Percentiles rank a stretch among this genome's conserved stretches.
Conservation (phyloP, 768 basidiomycete genomes). For the Sarcomyxa edulis region DNA sequence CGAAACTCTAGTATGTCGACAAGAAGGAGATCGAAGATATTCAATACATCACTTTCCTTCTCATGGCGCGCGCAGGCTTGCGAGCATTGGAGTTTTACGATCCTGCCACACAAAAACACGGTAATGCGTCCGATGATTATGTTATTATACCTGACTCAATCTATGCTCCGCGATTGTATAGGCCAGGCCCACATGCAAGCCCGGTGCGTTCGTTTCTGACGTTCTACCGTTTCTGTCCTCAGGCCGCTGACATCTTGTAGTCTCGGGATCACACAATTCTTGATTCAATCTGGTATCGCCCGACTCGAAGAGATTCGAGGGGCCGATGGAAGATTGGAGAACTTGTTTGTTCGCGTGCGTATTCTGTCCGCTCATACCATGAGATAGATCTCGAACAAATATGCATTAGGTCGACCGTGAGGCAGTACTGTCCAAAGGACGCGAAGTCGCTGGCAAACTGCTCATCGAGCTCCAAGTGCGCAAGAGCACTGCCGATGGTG, state of each 20-base stretch:
- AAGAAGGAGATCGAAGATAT: slow-evolving; percentile 70
- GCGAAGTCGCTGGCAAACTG: slow-evolving; percentile 64
- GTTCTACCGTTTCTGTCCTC: background rate
- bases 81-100: slow-evolving; percentile 82
- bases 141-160: slow-evolving; percentile 2
- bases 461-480: slow-evolving; percentile 78
- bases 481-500: slow-evolving; percentile 81
- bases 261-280: slow-evolving; percentile 76
- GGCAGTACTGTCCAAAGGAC: slow-evolving; percentile 60
- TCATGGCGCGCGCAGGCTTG: slow-evolving; percentile 84
- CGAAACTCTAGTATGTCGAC: slow-evolving; percentile 55
- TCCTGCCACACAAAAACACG: slow-evolving; percentile 74
- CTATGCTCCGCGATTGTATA: too few relatives aligned
- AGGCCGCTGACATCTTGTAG: slow-evolving; percentile 26
- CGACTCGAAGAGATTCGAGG: slow-evolving; percentile 64
- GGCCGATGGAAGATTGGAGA: slow-evolving; percentile 50
- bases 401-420: slow-evolving; percentile 63
- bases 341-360: slow-evolving; percentile 65
- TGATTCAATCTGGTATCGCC: slow-evolving; percentile 68
- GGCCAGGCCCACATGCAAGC: slow-evolving; percentile 11
- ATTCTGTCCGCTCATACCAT: background rate
- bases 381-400: background rate
- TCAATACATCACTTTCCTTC: slow-evolving; percentile 73
- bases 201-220: slow-evolving; percentile 6
- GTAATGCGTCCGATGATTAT: slow-evolving; percentile 51